Percentiles rank a stretch among this genome's conserved stretches.
These are phyloP conservation scores for Verticillium dahliae DNA, from an alignment of 2,329 filamentous ascomycete species.

Conservation along the genomic window DNA sequence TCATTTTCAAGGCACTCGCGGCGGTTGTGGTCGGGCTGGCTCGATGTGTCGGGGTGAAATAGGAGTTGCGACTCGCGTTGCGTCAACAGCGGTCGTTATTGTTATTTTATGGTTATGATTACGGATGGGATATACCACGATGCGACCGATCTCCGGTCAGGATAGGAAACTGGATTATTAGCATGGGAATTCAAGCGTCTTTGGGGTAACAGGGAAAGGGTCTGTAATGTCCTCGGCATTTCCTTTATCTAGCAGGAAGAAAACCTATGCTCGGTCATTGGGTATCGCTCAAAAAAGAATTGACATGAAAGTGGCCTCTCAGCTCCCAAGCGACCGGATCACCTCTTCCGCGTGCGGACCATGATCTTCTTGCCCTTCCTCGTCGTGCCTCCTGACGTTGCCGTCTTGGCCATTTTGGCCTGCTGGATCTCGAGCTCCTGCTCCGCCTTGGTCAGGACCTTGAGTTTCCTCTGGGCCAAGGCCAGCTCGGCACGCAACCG, in stretches of 20 bases:
- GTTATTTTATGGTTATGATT: neutral
- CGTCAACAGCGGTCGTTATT: neutral
- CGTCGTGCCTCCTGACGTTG: slow-evolving; percentile 52
- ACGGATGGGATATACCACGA: neutral
- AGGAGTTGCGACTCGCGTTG: neutral
- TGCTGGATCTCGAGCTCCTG: slow-evolving; percentile 50
- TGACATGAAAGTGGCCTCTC: neutral
- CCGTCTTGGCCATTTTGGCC: slow-evolving; percentile 59
- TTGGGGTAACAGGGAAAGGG: neutral
- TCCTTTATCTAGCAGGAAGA: neutral
- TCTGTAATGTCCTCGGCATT: neutral
- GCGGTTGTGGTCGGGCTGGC: slow-evolving; percentile 44
- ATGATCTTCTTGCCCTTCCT: slow-evolving; percentile 57
- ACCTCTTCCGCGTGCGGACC: slow-evolving; percentile 56
- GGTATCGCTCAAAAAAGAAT: neutral
- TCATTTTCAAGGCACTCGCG: slow-evolving; percentile 46
- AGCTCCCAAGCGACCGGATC: neutral
- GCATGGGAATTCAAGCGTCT: neutral
- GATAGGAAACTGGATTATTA: neutral
- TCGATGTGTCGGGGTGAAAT: slow-evolving; percentile 34
- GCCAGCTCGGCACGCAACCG: slow-evolving; percentile 43
- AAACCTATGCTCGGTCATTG: neutral
- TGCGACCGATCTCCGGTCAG: neutral
- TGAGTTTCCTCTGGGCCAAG: slow-evolving; percentile 46
- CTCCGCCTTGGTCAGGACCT: slow-evolving; percentile 49